Evolutionary conservation across 108 stramenopile genomes (phyloP), one percentile per base, ranked within the genome.

Genomic region (Skeletonema costatum): DNA sequence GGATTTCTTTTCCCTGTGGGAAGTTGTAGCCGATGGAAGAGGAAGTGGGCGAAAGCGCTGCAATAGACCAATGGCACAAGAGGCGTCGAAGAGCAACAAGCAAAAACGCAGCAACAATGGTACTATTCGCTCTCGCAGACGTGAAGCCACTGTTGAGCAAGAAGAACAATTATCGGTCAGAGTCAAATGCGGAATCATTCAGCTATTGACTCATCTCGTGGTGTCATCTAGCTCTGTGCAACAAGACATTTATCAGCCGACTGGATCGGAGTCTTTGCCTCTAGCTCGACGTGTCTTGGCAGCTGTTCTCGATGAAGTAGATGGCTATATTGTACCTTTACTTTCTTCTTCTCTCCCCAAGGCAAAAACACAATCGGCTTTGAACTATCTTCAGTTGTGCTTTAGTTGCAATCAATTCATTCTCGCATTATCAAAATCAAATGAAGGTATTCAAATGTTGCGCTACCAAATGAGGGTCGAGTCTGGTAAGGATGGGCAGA

Each of bases 1-100:
- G 30, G 80, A 81, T 53, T 75, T 81, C 64, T 71, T 81, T 50
- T 70, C 68, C 32, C 41, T 46, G 4, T 81, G 80, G 80, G 80
- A 81, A 64, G 25, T 25, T 25, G 25, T 56, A 29, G 19, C 19
- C 9, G 25, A 56, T 56, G 53, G 53, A 29, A 2, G 53, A 2
- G 53, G 53, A 56, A 56, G 25, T 17, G 77, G 77, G 51, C 70
- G 77, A 17, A 72, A 61, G 39, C 70, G 60, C 51, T 72, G 66
- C 64, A 51, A 58, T 35, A 60, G 31, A 50, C 62, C 38, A 19
- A 0, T 73, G 11, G 32, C 11, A 2, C 39, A 6, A 38, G 48
- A 38, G 25, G 36, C 32, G 11, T 7, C 62, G 17, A 30, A 56
- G 25, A 29, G 25, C 21, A 56, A n/a, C 53, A 71, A 61, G 29